These are phyloP conservation scores for Pichia kluyveri DNA, from an alignment of 805 yeast genomes.

Conservation along the genomic window DNA sequence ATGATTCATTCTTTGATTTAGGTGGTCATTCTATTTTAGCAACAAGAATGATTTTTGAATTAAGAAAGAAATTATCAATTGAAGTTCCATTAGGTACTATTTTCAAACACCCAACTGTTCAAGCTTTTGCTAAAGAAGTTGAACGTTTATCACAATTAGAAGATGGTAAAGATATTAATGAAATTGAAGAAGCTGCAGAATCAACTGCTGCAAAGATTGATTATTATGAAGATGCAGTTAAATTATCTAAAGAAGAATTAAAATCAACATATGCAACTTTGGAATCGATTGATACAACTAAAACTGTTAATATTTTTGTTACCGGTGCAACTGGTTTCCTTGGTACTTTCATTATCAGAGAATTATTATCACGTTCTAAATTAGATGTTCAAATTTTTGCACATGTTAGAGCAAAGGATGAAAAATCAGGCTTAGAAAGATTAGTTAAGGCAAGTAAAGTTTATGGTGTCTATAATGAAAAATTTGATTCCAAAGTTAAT, in stretches of 20 bases:
- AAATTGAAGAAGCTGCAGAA: slow-evolving; percentile 22
- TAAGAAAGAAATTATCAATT: slow-evolving; percentile 66
- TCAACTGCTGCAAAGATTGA: slow-evolving; percentile 26
- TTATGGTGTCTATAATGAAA: slow-evolving; percentile 72
- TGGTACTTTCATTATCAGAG: slow-evolving; percentile 81
- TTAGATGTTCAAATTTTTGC: slow-evolving; percentile 58
- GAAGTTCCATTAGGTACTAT: slow-evolving; percentile 87
- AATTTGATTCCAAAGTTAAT: slow-evolving; percentile 47
- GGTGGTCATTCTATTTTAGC: slow-evolving; percentile 98
- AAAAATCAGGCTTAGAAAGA: slow-evolving; percentile 66
- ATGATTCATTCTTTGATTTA: slow-evolving; percentile 89
- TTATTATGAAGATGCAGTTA: slow-evolving; percentile 70
- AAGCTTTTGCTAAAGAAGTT: slow-evolving; percentile 66
- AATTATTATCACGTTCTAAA: slow-evolving; percentile 45
- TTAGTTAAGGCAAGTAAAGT: slow-evolving; percentile 65
- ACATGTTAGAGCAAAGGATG: slow-evolving; percentile 80
- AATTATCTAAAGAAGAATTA: slow-evolving; percentile 32
- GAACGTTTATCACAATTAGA: slow-evolving; percentile 46
- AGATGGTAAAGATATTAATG: slow-evolving; percentile 32
- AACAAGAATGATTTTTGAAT: slow-evolving; percentile 90
- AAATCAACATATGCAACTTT: slow-evolving; percentile 38
- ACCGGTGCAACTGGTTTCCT: slow-evolving; percentile 97
- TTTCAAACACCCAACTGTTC: slow-evolving; percentile 82
- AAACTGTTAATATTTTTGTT: slow-evolving; percentile 48
- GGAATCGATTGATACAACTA: slow-evolving; percentile 13